These are phyloP conservation scores for Edaphochlamys debaryana DNA, from an alignment of 139 green algal genomes.

Conservation along the genomic window DNA sequence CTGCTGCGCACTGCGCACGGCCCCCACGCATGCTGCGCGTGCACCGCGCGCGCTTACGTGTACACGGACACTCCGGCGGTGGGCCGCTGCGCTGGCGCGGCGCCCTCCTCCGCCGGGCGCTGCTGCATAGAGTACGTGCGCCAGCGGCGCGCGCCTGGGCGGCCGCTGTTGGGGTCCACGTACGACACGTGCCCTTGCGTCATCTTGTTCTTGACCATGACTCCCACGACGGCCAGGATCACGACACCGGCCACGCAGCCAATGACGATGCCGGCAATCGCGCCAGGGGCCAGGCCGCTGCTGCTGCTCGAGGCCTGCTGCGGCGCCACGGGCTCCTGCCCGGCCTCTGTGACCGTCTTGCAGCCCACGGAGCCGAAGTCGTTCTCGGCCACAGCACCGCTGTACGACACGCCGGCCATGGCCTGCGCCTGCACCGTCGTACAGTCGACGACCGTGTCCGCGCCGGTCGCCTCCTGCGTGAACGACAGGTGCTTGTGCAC, in stretches of 20 bases:
- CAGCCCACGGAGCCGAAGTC: not conserved
- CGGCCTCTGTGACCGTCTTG: not conserved
- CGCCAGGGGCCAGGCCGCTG: not conserved
- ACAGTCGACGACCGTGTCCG: not conserved
- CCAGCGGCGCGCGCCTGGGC: not conserved
- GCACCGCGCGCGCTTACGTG: too few species aligned
- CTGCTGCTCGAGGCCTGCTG: not conserved
- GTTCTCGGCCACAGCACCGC: not conserved
- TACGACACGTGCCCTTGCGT: not conserved
- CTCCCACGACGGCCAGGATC: not conserved
- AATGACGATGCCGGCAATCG: constrained; percentile 26
- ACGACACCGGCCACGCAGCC: not conserved
- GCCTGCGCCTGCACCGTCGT: not conserved
- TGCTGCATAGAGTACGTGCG: constrained; percentile 39
- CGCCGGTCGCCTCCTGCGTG: not conserved
- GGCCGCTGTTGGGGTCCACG: not conserved
- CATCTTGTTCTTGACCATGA: constrained; percentile 18
- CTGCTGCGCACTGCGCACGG: too few species aligned
- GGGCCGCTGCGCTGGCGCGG: too few species aligned
- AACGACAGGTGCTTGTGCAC: too few species aligned
- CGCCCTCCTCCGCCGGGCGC: not conserved
- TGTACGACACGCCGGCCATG: not conserved
- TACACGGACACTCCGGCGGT: not conserved
- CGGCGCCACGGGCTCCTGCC: not conserved
- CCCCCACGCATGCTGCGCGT: too few species aligned